A percentile compares a stretch with the other conserved stretches of the same genome.
Conservation (phyloP, 176 grass and related monocot genomes). For the Aegilops tauschii region DNA sequence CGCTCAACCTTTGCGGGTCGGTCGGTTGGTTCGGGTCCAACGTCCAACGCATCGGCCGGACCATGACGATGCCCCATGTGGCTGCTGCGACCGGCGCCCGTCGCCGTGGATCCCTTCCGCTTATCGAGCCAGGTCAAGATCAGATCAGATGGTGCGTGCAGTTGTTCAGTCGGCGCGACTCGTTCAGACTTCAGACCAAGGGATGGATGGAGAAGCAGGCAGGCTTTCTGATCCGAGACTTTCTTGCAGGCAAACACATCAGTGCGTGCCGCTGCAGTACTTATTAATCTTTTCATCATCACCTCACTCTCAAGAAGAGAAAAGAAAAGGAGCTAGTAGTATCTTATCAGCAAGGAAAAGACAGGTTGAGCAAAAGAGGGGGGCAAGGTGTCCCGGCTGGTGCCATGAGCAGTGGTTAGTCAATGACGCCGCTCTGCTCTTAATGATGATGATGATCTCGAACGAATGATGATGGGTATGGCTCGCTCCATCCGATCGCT, state of each 20-base stretch:
- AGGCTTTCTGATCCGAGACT: background rate
- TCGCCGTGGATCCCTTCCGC: background rate
- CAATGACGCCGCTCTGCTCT: background rate
- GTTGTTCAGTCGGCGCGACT: background rate
- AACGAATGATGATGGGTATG: background rate
- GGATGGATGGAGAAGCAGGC: too few relatives aligned
- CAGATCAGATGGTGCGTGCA: background rate
- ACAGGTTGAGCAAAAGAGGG: background rate
- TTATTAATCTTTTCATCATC: background rate
- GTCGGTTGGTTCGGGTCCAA: background rate
- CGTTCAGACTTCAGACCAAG: too few relatives aligned
- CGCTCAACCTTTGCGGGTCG: background rate
- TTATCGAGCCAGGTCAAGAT: background rate
- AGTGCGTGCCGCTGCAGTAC: background rate
- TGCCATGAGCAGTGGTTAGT: background rate
- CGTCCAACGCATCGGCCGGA: background rate
- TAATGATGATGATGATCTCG: background rate
- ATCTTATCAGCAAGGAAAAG: too few relatives aligned
- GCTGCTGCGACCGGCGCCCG: background rate
- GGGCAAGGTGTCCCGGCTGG: slow-evolving; percentile 21
- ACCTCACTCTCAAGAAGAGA: background rate
- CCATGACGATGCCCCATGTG: background rate
- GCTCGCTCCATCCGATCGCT: too few relatives aligned
- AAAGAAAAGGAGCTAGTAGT: background rate
- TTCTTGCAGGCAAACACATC: background rate